Conservation (phyloP, 345 rosid genomes). For the Fremontodendron californicum region DNA sequence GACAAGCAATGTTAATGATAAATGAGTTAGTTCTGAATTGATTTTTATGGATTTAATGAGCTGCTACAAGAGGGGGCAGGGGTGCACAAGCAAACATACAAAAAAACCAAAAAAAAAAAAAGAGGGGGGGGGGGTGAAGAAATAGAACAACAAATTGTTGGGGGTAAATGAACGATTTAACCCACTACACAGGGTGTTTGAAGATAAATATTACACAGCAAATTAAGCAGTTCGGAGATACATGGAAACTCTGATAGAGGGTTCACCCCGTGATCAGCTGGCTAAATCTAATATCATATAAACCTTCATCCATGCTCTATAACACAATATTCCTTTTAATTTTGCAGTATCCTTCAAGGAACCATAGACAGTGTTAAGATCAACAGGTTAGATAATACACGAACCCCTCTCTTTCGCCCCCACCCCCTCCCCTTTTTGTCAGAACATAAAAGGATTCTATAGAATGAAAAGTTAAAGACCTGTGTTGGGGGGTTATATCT, state of each 20-base stretch:
- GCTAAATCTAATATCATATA: too few species aligned
- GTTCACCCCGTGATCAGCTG: too few species aligned
- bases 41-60: neutral
- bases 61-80: neutral
- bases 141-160: neutral
- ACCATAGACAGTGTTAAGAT: slow-evolving; percentile 32
- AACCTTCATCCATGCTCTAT: too few species aligned
- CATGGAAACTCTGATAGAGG: too few species aligned
- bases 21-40: neutral
- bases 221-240: too few species aligned
- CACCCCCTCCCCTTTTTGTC: too few species aligned
- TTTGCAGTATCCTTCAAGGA: slow-evolving; percentile 28
- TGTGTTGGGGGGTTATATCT: too few species aligned
- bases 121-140: too few species aligned
- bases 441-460: too few species aligned
- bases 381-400: neutral
- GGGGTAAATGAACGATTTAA: neutral
- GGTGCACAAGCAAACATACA: neutral
- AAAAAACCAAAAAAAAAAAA: neutral
- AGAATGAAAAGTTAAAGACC: too few species aligned
- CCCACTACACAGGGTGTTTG: neutral
- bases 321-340: too few species aligned
- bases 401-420: neutral
- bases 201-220: too few species aligned
- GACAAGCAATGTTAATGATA: neutral